phyloP scores from a whole-genome alignment of 495 filamentous ascomycete genomes.

The Penicillium canariense region DNA sequence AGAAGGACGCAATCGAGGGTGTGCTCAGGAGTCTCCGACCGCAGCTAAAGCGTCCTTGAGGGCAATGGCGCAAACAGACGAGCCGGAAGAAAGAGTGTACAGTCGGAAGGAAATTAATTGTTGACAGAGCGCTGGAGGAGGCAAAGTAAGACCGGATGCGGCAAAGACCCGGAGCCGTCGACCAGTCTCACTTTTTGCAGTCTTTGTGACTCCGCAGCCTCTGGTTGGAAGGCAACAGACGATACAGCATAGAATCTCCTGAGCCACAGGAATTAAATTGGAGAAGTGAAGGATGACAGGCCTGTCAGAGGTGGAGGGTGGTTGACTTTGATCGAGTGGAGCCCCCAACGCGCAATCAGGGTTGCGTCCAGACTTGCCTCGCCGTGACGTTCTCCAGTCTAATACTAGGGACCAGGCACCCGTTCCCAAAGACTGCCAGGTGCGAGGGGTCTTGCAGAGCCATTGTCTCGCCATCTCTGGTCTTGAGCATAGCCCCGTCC shows the following conservation, averaged over 20 bases:
- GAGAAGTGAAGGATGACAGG: background rate
- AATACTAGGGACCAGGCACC: too few relatives aligned
- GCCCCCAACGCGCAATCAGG: conserved; percentile 2
- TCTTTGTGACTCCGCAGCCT: too few relatives aligned
- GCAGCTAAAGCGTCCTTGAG: too few relatives aligned
- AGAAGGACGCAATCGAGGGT: background rate
- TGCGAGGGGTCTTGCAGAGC: background rate
- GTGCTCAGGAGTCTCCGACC: background rate
- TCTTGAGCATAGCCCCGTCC: background rate
- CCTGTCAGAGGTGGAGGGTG: background rate
- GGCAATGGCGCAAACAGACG: too few relatives aligned
- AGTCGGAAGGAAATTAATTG: conserved; percentile 1
- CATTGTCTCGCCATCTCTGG: too few relatives aligned
- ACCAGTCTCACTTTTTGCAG: background rate
- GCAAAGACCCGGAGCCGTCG: conserved; percentile 13
- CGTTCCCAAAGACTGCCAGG: background rate
- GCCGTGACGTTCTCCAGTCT: too few relatives aligned
- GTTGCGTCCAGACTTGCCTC: background rate
- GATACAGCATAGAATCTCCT: background rate
- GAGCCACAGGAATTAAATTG: background rate
- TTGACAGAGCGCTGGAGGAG: background rate
- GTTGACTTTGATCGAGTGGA: conserved; percentile 1
- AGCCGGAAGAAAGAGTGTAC: too few relatives aligned
- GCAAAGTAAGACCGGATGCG: conserved; percentile 17
- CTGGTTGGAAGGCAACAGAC: background rate